A percentile compares a stretch with the other conserved stretches of the same genome.
These are phyloP conservation scores for Claviceps quebecensis DNA, from an alignment of 2,329 filamentous ascomycete genomes.

Conservation along the genomic window DNA sequence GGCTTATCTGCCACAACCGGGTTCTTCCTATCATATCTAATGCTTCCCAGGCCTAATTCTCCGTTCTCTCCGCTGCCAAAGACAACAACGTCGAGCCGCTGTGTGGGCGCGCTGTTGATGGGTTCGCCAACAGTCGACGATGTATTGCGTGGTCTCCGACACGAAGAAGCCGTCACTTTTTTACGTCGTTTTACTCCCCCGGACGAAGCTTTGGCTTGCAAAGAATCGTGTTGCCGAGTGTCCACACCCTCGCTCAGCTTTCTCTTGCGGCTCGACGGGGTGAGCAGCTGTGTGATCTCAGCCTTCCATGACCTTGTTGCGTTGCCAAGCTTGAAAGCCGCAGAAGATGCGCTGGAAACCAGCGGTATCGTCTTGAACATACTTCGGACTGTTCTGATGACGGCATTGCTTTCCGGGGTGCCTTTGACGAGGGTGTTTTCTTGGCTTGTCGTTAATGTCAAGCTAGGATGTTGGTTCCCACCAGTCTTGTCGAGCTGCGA, in stretches of 20 bases:
- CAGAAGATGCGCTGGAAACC: neutral
- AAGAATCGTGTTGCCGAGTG: neutral
- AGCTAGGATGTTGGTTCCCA: neutral
- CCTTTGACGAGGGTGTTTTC: neutral
- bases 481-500: neutral
- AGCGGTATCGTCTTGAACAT: neutral
- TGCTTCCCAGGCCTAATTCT: constrained; percentile 9
- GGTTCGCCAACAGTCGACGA: neutral
- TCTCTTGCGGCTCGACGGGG: neutral
- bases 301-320: neutral
- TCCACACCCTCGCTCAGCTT: neutral
- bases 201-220: neutral
- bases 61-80: constrained; percentile 8
- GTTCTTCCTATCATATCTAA: neutral
- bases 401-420: neutral
- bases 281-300: neutral
- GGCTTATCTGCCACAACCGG: constrained; percentile 4
- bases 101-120: constrained; percentile 2
- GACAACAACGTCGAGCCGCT: constrained; percentile 5
- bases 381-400: neutral
- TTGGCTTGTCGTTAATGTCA: neutral
- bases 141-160: neutral
- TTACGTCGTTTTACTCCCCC: neutral
- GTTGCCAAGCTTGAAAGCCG: neutral
- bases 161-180: neutral